phyloP scores from a whole-genome alignment of 169 alveolate species.

The Eimeria falciformis region DNA sequence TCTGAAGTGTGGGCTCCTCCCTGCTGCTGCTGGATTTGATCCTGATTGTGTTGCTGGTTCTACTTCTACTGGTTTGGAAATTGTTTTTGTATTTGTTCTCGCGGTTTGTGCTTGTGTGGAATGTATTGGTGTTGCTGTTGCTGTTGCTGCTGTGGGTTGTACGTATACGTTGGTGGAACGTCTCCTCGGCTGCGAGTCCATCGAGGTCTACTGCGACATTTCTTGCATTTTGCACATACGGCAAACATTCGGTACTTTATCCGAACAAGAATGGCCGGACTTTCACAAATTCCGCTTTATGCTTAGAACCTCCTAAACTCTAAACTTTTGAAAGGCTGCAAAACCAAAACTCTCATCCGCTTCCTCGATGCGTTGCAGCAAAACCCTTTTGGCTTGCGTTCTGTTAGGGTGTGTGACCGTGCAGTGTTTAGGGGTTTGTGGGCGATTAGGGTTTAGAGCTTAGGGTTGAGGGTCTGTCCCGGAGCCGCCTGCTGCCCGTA shows the following conservation, averaged over 20 bases:
- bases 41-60: conserved; percentile 53
- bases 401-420: too few relatives aligned
- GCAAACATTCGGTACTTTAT: conserved; percentile 61
- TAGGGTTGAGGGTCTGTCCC: conserved; percentile 25
- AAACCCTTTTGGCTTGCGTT: too few relatives aligned
- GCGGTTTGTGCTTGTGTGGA: neutral
- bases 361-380: too few relatives aligned
- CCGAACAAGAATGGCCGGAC: conserved; percentile 66
- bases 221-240: conserved; percentile 54
- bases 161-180: conserved; percentile 7
- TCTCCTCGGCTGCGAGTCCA: conserved; percentile 39
- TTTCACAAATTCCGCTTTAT: conserved; percentile 15
- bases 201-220: conserved; percentile 62
- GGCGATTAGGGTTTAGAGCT: neutral
- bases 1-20: conserved; percentile 92
- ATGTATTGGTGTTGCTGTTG: neutral
- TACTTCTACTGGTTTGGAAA: conserved; percentile 47
- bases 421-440: too few relatives aligned
- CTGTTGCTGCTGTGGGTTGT: neutral
- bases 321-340: too few relatives aligned
- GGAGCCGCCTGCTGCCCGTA: conserved; percentile 21
- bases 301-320: neutral
- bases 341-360: neutral
- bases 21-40: conserved; percentile 53
- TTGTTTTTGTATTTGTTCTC: neutral